Percentiles rank a stretch among this genome's conserved stretches.
Evolutionary conservation across 768 basidiomycete genomes (phyloP).

Genomic region (Mycena galericulata): DNA sequence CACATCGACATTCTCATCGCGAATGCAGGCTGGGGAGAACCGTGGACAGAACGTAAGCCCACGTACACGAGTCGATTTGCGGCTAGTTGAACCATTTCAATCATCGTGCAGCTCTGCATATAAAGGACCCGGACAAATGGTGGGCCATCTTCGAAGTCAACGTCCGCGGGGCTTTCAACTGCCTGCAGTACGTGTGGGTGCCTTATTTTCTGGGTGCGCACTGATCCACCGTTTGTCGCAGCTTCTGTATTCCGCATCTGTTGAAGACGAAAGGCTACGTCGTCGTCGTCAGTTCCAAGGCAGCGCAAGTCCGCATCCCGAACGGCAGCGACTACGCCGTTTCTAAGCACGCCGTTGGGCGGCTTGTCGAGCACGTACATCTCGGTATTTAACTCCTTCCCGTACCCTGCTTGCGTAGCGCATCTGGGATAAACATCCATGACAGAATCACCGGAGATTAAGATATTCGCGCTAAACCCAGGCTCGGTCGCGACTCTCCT

Average conservation of each 20-base stretch:
- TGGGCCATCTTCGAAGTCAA: not conserved
- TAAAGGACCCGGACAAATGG: slow-evolving; percentile 5
- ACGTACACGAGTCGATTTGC: not conserved
- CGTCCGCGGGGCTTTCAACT: slow-evolving; percentile 2
- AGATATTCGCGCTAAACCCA: not conserved
- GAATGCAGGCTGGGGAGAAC: not conserved
- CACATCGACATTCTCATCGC: not conserved
- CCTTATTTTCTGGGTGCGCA: no score
- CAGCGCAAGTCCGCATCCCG: not conserved
- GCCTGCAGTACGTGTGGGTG: not conserved
- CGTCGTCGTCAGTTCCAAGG: not conserved
- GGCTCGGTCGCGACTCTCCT: not conserved
- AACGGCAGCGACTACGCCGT: not conserved
- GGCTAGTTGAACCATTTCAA: not conserved
- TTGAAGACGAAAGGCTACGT: not conserved
- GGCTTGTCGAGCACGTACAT: not conserved
- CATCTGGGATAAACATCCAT: no score
- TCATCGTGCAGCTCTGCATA: not conserved
- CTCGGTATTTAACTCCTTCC: not conserved
- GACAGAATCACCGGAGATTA: no score
- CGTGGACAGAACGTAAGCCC: not conserved
- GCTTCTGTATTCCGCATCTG: slow-evolving; percentile 3
- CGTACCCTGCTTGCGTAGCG: not conserved
- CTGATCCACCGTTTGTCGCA: not conserved
- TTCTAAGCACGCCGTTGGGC: not conserved